Base-by-base conservation (phyloP, 148 eudicot genomes). In the Heliamphora exappendiculata region DNA sequence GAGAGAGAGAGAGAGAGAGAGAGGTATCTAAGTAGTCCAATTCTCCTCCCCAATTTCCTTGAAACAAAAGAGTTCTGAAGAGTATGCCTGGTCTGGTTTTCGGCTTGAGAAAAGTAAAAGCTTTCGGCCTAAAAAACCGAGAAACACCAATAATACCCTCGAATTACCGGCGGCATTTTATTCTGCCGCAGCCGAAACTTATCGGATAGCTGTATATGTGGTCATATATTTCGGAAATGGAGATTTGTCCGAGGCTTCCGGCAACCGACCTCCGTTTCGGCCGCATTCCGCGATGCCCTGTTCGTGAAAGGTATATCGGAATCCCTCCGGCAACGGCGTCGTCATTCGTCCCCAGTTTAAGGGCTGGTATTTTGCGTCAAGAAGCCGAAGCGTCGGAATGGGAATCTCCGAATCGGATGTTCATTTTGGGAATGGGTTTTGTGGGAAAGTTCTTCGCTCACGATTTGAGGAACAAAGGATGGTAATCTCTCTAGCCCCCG, bases 351-450 rank as follows among this genome's bases (percentile, higher is more conserved):
- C 51, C 34, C 60, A 24, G 50, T 29, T 20, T 31, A 36, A 34
- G 73, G 55, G 31, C 78, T 8, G 70, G 74, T 65, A 75, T 7
- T 44, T 3, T 75, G n/a, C 54, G 55, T n/a, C 76, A 67, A 57
- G 50, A 41, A 44, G 72, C 17, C 1, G 34, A 47, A 41, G 70
- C 26, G 0, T 44, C 24, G 13, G 72, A 73, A 12, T 55, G 84
- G 29, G 76, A 80, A 66, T 65, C 44, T 58, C 57, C 77, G 1
- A 87, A 84, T 47, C 78, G 81, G 66, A 90, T 93, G 91, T 88
- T 93, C 65, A 84, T 93, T 69, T 78, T 93, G 50, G 98, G 97
- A 17, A 79, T 90, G 93, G 98, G 98, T 81, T 93, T 80, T 63
- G 98, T 91, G 10, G 94, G 90, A 10, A 86, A 90, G 37, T 91